Evolutionary conservation across 768 basidiomycete genomes (phyloP), one percentile per base, ranked within the genome.

Genomic region (Paxillus rubicundulus): DNA sequence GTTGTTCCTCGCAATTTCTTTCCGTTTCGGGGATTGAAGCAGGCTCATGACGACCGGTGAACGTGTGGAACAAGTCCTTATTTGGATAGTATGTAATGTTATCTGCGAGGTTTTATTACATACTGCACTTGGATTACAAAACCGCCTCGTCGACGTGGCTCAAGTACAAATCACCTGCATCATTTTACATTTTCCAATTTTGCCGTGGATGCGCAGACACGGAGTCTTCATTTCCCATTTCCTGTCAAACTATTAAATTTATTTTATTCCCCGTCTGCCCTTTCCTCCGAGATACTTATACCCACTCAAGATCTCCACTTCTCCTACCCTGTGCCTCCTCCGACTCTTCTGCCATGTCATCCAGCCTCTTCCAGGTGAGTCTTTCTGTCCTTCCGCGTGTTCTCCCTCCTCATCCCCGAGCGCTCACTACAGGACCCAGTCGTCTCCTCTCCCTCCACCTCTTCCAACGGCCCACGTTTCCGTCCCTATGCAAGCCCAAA

Each of bases 401-500:
- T 45, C 16, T 16, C 47, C 20, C 42, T 43, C 21, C 45, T 53
- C 57, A 40, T 32, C 36, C 30, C 41, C 45, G 17, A 44, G 36
- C 42, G 14, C 27, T 30, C 14, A 13, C 38, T 28, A 36, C 52
- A 74, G 72, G 69, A 72, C 42, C 61, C 71, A 5, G 63, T 71
- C 44, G 52, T 72, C 21, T 61, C 72, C 16, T 30, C 71, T 12
- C 53, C 61, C 27, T 42, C 68, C n/a, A 57, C 59, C 57, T 30
- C 64, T 38, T 27, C 60, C 9, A 30, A 59, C 47, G 67, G 67
- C 4, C 70, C 74, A 18, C 76, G 75, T 48, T 81, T 77, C 65
- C 80, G 85, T 49, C 89, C 89, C 21, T 91, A 82, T 61, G 82
- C 86, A 13, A 88, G 85, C 63, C 74, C 86, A 3, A 81, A 81